A percentile compares a stretch with the other conserved stretches of the same genome.
These are phyloP conservation scores for Eutrema japonicum DNA, from an alignment of 345 rosid genomes.

Conservation along the genomic window DNA sequence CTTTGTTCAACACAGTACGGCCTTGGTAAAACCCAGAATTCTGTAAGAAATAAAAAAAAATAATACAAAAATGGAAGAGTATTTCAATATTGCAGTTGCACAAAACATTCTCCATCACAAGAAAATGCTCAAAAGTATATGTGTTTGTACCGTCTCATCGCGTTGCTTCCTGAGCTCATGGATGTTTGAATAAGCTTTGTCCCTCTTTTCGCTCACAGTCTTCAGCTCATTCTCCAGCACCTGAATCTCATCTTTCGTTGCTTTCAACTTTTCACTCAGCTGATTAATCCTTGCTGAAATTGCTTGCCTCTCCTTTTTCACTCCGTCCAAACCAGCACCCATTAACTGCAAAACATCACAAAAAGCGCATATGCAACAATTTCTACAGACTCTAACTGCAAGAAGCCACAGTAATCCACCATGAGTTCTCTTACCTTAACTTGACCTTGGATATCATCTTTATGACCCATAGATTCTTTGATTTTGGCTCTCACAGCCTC, in stretches of 20 bases:
- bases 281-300: slow-evolving; percentile 58
- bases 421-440: slow-evolving; percentile 72
- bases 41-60: slow-evolving; percentile 48
- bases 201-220: slow-evolving; percentile 59
- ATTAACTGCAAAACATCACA: slow-evolving; percentile 59
- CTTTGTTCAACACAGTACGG: slow-evolving; percentile 57
- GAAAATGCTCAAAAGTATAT: slow-evolving; percentile 5
- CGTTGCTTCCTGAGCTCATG: slow-evolving; percentile 66
- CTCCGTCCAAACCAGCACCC: slow-evolving; percentile 88
- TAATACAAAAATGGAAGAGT: neutral
- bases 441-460: slow-evolving; percentile 84
- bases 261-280: slow-evolving; percentile 61
- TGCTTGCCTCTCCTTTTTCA: slow-evolving; percentile 82
- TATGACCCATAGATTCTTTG: slow-evolving; percentile 87
- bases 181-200: slow-evolving; percentile 58
- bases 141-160: slow-evolving; percentile 65
- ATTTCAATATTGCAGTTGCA: neutral
- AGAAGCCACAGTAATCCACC: slow-evolving; percentile 39
- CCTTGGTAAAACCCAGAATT: slow-evolving; percentile 54
- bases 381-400: slow-evolving; percentile 14
- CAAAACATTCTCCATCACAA: slow-evolving; percentile 27
- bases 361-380: slow-evolving; percentile 2
- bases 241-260: slow-evolving; percentile 59
- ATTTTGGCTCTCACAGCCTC: slow-evolving; percentile 79
- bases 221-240: slow-evolving; percentile 60